Evolutionary conservation across 768 basidiomycete genomes (phyloP), one percentile per base, ranked within the genome.

Genomic region (Butyriboletus loyo): DNA sequence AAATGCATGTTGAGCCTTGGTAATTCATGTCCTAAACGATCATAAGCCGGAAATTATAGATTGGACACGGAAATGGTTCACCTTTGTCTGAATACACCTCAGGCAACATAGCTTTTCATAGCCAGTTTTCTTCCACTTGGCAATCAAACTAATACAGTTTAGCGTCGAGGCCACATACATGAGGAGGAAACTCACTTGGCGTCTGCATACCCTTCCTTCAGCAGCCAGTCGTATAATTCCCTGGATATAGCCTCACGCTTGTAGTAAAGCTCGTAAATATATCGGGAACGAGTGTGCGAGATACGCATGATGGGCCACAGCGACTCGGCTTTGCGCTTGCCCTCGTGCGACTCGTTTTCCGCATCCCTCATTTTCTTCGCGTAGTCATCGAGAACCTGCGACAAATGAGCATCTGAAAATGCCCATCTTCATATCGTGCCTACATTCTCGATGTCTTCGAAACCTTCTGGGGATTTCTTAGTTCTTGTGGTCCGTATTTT

Each of bases 311-410:
- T 97, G 38, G 96, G 93, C 96, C 97, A 95, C 35, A 93, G 71
- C 6, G 89, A 89, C 73, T 94, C 92, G 24, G 87, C 83, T 72
- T 89, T 93, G 68, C 94, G 91, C 71, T 99, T 98, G 57, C 97
- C 97, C 70, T 99, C 97, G 69, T 99, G 97, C 2, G 87, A 86
- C 74, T 99, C 97, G 66, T 95, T 97, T 78, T 99, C 97, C 1
- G 91, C 97, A 72, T 99, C 97, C 49, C 97, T 79, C 97, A 99
- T 99, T 77, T 97, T 98, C 77, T 93, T 92, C 39, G 92, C 90
- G 69, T 98, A 99, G 73, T 98, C 97, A 60, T 98, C 97, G 59
- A 98, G 87, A 61, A 98, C 87, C 89, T 96, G 56, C 24, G 22
- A 32, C 9, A 22, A 15, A 24, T 67, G n/a, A 64, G 52, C 47